phyloP scores from a whole-genome alignment of 208 protist species.

The Acanthamoeba healyi region DNA sequence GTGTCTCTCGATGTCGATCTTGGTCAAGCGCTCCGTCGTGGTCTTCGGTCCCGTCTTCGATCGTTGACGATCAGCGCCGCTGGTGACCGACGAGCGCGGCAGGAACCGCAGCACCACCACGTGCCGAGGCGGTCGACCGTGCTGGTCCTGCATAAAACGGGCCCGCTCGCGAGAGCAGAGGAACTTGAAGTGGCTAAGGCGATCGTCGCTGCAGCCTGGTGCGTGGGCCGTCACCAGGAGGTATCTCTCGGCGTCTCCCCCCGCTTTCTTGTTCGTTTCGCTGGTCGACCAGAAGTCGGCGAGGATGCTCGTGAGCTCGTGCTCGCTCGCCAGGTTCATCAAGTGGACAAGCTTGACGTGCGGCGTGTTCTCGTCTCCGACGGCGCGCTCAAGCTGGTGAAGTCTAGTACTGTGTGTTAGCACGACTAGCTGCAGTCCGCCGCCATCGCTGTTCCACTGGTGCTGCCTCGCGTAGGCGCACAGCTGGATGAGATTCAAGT shows the following conservation, averaged over 20 bases:
- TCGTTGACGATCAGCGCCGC: neutral
- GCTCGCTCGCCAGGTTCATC: conserved; percentile 43
- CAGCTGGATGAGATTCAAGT: conserved; percentile 16
- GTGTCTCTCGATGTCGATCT: conserved; percentile 26
- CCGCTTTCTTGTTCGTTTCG: neutral
- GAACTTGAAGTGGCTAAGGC: conserved; percentile 70
- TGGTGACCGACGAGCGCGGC: conserved; percentile 16
- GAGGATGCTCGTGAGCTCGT: conserved; percentile 28
- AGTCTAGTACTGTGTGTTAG: conserved; percentile 47
- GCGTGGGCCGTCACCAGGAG: conserved; percentile 11
- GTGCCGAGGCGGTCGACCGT: neutral
- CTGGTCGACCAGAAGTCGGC: conserved; percentile 21
- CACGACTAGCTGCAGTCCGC: conserved; percentile 34
- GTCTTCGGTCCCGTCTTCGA: too few relatives aligned
- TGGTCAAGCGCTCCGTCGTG: neutral
- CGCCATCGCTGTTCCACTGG: neutral
- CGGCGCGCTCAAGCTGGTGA: neutral
- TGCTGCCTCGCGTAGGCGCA: neutral
- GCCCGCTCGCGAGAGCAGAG: conserved; percentile 38
- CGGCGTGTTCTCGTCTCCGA: neutral
- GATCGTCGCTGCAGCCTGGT: neutral
- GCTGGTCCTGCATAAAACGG: neutral
- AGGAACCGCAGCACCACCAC: neutral
- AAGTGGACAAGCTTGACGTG: conserved; percentile 38
- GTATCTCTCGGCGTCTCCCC: neutral